A percentile compares a stretch with the other conserved stretches of the same genome.
phyloP scores from a whole-genome alignment of 2,329 filamentous ascomycete genomes.

The Whalleya microplaca region DNA sequence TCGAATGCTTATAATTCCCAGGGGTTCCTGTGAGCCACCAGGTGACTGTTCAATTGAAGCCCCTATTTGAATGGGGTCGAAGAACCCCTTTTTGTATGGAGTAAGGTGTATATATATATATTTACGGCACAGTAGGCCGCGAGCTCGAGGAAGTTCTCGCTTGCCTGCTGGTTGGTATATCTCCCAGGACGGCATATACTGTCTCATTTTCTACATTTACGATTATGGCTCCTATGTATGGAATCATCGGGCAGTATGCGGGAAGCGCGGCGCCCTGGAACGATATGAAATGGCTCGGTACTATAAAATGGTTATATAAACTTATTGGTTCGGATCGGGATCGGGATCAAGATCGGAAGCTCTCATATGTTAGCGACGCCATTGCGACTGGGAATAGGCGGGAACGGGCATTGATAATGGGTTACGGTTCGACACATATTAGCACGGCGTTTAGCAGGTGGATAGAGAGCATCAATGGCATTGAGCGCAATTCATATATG shows the following conservation, averaged over 20 bases:
- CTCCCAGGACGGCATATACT: slow-evolving; percentile 11
- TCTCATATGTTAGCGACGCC: neutral
- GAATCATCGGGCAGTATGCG: slow-evolving; percentile 4
- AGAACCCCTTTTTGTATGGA: neutral
- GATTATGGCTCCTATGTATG: slow-evolving; percentile 7
- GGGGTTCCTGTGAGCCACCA: slow-evolving; percentile 27
- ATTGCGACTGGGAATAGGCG: neutral
- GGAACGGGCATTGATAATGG: too few relatives aligned
- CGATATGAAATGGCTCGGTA: neutral
- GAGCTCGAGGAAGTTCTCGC: neutral
- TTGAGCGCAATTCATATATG: neutral
- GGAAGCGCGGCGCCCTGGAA: neutral
- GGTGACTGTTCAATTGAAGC: too few relatives aligned
- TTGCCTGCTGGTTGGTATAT: slow-evolving; percentile 12
- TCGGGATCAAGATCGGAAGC: neutral
- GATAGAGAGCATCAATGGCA: neutral
- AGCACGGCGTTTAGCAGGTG: neutral
- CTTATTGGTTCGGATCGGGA: neutral
- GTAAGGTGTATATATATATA: slow-evolving; percentile 9
- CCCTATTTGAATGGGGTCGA: too few relatives aligned
- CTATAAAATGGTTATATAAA: neutral
- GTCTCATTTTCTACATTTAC: slow-evolving; percentile 1
- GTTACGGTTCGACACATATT: neutral
- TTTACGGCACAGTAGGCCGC: neutral
- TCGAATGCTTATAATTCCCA: slow-evolving; percentile 35